phyloP scores from a whole-genome alignment of 2,329 filamentous ascomycete genomes.

The Epichloe coenophiala region DNA sequence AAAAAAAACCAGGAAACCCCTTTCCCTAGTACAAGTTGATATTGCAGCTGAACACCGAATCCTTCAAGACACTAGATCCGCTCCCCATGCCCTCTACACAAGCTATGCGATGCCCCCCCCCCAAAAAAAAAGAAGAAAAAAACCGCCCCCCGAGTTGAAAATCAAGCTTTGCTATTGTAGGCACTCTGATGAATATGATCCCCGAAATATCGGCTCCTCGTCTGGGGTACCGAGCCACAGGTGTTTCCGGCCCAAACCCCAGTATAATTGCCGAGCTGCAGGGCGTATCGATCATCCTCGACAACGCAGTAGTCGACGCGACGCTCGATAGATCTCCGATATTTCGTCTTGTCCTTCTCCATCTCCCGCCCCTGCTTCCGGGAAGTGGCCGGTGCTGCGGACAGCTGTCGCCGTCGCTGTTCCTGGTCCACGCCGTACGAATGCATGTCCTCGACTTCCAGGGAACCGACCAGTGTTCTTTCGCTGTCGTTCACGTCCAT shows the following conservation, averaged over 20 bases:
- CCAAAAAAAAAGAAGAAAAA: neutral
- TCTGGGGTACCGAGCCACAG: slow-evolving; percentile 5
- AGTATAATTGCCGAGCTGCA: slow-evolving; percentile 10
- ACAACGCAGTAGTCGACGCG: slow-evolving; percentile 7
- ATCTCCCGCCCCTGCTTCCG: neutral
- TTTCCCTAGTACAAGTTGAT: neutral
- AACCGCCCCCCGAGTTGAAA: neutral
- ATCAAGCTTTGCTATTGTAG: neutral
- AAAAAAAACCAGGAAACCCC: neutral
- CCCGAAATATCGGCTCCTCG: slow-evolving; percentile 9
- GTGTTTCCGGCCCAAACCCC: slow-evolving; percentile 10
- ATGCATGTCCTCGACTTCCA: neutral
- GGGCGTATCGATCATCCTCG: slow-evolving; percentile 3
- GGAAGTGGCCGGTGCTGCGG: neutral
- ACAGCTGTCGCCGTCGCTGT: neutral
- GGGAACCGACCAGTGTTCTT: slow-evolving; percentile 1
- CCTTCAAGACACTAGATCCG: neutral
- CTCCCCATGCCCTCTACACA: neutral
- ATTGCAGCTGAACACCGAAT: neutral
- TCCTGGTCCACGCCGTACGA: neutral
- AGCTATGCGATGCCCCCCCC: neutral
- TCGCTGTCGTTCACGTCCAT: slow-evolving; percentile 5
- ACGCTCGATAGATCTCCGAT: slow-evolving; percentile 4
- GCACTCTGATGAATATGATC: slow-evolving; percentile 9
- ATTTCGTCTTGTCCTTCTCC: neutral